Percentiles rank a stretch among this genome's conserved stretches.
phyloP scores from a whole-genome alignment of 805 yeast species.

The Jamesozyma piceae region DNA sequence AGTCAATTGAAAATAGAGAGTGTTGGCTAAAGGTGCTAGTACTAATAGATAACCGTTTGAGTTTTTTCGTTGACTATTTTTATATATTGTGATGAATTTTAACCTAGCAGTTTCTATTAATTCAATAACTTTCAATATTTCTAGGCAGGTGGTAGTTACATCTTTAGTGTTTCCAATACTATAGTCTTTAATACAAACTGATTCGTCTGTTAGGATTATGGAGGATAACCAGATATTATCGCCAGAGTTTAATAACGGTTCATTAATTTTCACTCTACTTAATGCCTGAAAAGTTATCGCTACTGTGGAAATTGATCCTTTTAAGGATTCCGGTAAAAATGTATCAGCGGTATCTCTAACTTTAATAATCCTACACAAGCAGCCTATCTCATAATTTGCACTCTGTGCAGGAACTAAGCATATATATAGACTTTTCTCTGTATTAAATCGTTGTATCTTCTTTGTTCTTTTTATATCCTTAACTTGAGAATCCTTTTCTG shows the following conservation, averaged over 20 bases:
- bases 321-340: no score
- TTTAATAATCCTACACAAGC: not conserved
- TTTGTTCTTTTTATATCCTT: not conserved
- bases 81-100: slow-evolving; percentile 31
- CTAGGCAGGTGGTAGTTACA: not conserved
- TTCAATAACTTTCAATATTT: not conserved
- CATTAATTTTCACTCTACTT: slow-evolving; percentile 11
- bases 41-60: slow-evolving; percentile 32
- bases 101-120: slow-evolving; percentile 7
- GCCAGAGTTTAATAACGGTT: slow-evolving; percentile 13
- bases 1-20: slow-evolving; percentile 46
- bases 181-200: not conserved
- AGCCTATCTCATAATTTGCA: not conserved
- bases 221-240: slow-evolving; percentile 11
- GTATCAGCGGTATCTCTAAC: slow-evolving; percentile 7
- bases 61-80: slow-evolving; percentile 17
- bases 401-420: slow-evolving; percentile 16
- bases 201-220: slow-evolving; percentile 3
- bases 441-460: not conserved
- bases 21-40: slow-evolving; percentile 51
- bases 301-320: slow-evolving; percentile 10
- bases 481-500: not conserved
- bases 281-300: slow-evolving; percentile 15
- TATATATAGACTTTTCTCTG: slow-evolving; percentile 9
- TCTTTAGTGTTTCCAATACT: not conserved